These are phyloP conservation scores for Colletotrichum sp. DNA, from an alignment of 2,329 filamentous ascomycete species.

Conservation along the genomic window DNA sequence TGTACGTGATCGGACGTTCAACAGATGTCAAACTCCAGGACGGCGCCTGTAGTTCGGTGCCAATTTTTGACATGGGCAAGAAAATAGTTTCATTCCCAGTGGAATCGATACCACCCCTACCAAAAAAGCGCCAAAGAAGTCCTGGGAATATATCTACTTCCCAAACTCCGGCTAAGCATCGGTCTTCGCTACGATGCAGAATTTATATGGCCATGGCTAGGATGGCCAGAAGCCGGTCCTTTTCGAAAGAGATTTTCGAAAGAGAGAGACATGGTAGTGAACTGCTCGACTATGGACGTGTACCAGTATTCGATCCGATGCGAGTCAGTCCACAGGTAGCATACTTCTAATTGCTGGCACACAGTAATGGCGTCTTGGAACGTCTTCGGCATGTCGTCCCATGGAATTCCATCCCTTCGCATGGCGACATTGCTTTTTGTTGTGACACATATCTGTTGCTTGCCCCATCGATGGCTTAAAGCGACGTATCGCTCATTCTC, in stretches of 20 bases:
- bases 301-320: neutral
- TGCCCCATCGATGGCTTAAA: slow-evolving; percentile 26
- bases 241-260: neutral
- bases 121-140: neutral
- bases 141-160: neutral
- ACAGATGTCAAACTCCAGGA: neutral
- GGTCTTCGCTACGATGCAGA: neutral
- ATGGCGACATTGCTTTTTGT: neutral
- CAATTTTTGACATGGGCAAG: neutral
- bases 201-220: neutral
- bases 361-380: slow-evolving; percentile 25
- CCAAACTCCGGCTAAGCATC: neutral
- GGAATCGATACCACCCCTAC: neutral
- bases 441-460: neutral
- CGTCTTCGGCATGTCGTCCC: neutral
- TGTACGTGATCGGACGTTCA: neutral
- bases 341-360: slow-evolving; percentile 8
- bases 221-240: neutral
- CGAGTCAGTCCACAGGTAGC: slow-evolving; percentile 27
- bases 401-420: neutral
- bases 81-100: neutral
- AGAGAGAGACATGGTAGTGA: neutral
- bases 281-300: neutral
- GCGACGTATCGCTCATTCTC: neutral
- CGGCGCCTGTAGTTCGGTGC: neutral